Percentiles rank a stretch among this genome's conserved stretches.
These are phyloP conservation scores for Ceratopteris richardii DNA, from an alignment of 75 land plant species.

Conservation along the genomic window DNA sequence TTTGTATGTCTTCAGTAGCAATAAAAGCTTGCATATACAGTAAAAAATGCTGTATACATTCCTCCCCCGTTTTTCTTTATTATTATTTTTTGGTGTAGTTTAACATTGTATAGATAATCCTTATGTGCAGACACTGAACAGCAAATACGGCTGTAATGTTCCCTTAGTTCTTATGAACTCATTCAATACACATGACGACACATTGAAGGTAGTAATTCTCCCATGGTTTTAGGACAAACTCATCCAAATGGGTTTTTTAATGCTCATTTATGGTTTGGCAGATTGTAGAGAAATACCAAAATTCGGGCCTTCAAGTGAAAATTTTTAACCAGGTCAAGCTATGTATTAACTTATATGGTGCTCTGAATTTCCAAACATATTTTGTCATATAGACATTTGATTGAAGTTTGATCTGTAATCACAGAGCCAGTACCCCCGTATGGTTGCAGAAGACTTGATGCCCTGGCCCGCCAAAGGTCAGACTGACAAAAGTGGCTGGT, in stretches of 20 bases:
- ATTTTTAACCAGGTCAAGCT: constrained; percentile 85
- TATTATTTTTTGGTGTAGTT: too few species aligned
- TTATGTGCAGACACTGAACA: constrained; percentile 56
- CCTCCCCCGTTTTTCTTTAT: too few species aligned
- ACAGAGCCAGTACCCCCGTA: constrained; percentile 94
- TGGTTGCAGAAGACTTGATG: constrained; percentile 72
- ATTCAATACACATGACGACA: constrained; percentile 98
- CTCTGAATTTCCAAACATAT: background rate
- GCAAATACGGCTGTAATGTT: constrained; percentile 68
- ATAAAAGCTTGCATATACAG: background rate
- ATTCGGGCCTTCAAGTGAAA: constrained; percentile 68
- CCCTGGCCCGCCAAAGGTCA: constrained; percentile 87
- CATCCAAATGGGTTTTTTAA: background rate
- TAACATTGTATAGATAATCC: too few species aligned
- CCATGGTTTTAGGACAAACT: too few species aligned
- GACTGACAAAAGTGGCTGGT: constrained; percentile 96
- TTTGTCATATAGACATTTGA: too few species aligned
- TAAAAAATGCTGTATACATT: too few species aligned
- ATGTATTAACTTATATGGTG: background rate
- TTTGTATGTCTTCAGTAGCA: constrained; percentile 1
- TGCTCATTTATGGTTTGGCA: constrained; percentile 13
- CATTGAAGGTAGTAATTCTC: constrained; percentile 47
- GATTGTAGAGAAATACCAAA: constrained; percentile 79
- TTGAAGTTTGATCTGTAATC: too few species aligned
- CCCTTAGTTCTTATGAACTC: constrained; percentile 95